Conservation (phyloP, 179 eudicot genomes). For the Patellifolia procumbens region DNA sequence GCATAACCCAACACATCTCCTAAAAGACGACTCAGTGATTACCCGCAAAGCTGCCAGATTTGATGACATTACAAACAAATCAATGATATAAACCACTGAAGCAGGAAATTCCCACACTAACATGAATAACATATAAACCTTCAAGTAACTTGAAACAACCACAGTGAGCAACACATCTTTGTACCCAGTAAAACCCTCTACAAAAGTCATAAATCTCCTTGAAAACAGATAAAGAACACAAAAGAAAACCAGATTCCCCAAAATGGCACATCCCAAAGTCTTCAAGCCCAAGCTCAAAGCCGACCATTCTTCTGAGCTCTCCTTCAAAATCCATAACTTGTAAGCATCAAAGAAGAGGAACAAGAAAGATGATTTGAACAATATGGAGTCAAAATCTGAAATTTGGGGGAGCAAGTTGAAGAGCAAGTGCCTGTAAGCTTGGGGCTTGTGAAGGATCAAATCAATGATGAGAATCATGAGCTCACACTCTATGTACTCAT, state of each 20-base stretch:
- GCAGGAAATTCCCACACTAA: constrained; percentile 74
- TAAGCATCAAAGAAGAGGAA: constrained; percentile 39
- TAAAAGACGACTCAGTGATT: constrained; percentile 52
- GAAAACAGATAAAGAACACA: constrained; percentile 21
- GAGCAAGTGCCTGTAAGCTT: constrained; percentile 84
- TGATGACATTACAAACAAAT: constrained; percentile 75
- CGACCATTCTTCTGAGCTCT: constrained; percentile 24
- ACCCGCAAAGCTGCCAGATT: constrained; percentile 76
- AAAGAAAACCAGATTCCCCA: constrained; percentile 33
- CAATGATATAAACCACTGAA: constrained; percentile 59
- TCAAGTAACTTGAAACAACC: constrained; percentile 73
- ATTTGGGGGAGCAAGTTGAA: constrained; percentile 55
- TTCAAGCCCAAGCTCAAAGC: constrained; percentile 21
- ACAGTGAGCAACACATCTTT: constrained; percentile 59
- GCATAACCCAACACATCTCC: constrained; percentile 61
- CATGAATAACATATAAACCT: constrained; percentile 67
- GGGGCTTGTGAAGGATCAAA: constrained; percentile 80
- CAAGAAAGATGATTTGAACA: constrained; percentile 30
- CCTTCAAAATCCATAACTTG: constrained; percentile 36
- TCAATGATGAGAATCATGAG: constrained; percentile 79
- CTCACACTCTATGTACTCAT: constrained; percentile 88
- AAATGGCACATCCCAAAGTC: constrained; percentile 25
- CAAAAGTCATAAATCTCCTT: constrained; percentile 31
- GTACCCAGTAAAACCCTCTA: constrained; percentile 41
- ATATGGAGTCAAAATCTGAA: constrained; percentile 32